phyloP scores from a whole-genome alignment of 1,284 basidiomycete species.

The Somion occarium region DNA sequence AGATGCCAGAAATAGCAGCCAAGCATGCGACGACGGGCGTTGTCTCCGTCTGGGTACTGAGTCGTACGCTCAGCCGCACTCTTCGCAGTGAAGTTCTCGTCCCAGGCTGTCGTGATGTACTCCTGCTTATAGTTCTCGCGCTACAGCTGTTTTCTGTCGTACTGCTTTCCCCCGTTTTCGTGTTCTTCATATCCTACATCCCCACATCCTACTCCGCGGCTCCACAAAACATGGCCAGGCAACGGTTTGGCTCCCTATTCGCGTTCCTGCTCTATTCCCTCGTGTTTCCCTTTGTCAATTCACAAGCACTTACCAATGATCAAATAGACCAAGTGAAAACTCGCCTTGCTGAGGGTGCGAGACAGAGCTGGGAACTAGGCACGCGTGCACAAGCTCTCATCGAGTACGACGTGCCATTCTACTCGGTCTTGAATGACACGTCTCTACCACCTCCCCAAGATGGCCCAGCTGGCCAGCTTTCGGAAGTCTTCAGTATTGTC shows the following conservation, averaged over 20 bases:
- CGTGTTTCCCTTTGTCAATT: not conserved
- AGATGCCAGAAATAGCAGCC: too few relatives aligned
- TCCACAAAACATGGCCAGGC: not conserved
- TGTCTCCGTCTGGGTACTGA: too few relatives aligned
- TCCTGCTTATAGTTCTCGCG: too few relatives aligned
- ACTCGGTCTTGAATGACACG: slow-evolving; percentile 54
- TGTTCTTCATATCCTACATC: not conserved
- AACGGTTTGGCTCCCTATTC: not conserved
- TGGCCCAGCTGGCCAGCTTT: slow-evolving; percentile 42
- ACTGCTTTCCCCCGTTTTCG: too few relatives aligned
- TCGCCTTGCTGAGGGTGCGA: slow-evolving; percentile 43
- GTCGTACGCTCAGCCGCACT: too few relatives aligned
- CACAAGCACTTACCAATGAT: slow-evolving; percentile 29
- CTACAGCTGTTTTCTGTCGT: too few relatives aligned
- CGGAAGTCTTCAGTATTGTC: slow-evolving; percentile 57
- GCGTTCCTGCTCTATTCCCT: not conserved
- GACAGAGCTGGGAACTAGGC: slow-evolving; percentile 77
- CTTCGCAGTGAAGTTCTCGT: too few relatives aligned
- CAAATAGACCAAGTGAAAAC: slow-evolving; percentile 35
- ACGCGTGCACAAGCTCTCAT: slow-evolving; percentile 69
- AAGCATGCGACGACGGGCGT: too few relatives aligned
- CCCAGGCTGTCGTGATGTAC: too few relatives aligned
- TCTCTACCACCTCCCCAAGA: slow-evolving; percentile 26
- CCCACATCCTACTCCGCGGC: not conserved
- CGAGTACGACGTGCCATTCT: slow-evolving; percentile 59